Base-by-base conservation (phyloP, 2,329 filamentous ascomycete genomes). In the Cryoendolithus antarcticus region DNA sequence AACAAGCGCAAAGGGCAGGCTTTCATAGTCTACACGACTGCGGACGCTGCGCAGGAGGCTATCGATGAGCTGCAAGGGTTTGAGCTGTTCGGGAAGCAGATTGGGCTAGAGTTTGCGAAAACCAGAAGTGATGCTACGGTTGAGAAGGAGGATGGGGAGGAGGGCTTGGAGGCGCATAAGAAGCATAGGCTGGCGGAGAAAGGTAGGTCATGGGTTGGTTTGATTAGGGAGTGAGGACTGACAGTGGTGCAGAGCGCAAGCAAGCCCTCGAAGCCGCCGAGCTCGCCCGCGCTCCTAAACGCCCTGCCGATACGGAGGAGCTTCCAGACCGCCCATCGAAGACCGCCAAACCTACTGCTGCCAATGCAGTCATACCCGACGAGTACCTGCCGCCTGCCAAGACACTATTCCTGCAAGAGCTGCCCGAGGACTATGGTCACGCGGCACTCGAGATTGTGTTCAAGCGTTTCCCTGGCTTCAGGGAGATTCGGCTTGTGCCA, bases 341-440 rank as follows among this genome's bases (percentile, higher is more conserved):
- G 67, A 71, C 79, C 10, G 71, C 74, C 65, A 93, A 93, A 60
- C 42, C 50, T 4, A 77, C 75, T 42, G 72, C 77, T 4, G 70
- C 76, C 9, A 71, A 77, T 1, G 72, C 82, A 8, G 80, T 86
- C 40, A 80, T 96, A 11, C 86, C 88, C n/a, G 91, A 96, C 72
- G 91, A 98, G 64, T 96, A 94, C 62, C 75, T 96, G 3, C 89
- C 89, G 3, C 89, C 91, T 29, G 96, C 96, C 74, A 95, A 94
- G 68, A 93, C 86, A 49, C 74, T 98, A 29, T 93, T 96, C 65
- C 69, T 96, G 44, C 86, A 93, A 66, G 89, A 96, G 53, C 65
- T 98, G 29, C 88, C 91, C 6, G 84, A 89, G 47, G 82, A 86
- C 48, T 86, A 83, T 62, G 82, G 83, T 59, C 77, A 84, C 54